Evolutionary conservation across 2,329 filamentous ascomycete species (phyloP), one percentile per base, ranked within the genome.

Genomic region (Paraconiothyrium sp.): DNA sequence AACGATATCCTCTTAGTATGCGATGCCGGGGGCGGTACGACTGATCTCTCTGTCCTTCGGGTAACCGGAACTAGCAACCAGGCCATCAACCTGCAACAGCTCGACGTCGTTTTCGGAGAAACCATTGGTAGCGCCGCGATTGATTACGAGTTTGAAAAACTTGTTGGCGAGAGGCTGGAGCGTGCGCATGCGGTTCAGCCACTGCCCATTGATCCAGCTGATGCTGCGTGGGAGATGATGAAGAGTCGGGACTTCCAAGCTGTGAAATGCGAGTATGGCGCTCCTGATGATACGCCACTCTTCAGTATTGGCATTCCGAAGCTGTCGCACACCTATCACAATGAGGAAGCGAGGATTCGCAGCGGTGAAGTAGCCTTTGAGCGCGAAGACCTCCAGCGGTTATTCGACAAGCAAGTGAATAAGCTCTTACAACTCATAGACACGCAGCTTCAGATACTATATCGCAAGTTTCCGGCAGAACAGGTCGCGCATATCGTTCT

Each of bases 11-110:
- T 85, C 3, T 72, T 85, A 3, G 80, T 85, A 1, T 85, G 83
- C 62, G 84, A 85, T 71, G 81, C 80, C 32, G 84, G 84, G 8
- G 84, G 84, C 43, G 84, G 84, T 6, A 85, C 84, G 0, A 79
- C 77, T 16, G 80, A 82, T 63, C 55, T 81, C 7, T 76, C 72
- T 4, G 75, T 80, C 0, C 70, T 82, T 1, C 71, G 73, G n/a
- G 75, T 81, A 1, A 70, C 67, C 16, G 65, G 68, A 24, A 67
- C 67, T 2, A 51, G 68, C n/a, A 67, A 73, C 49, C 67, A 71
- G 47, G 60, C 73, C 13, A 70, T 78, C 54, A 64, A 64, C 27
- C 62, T 78, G 10, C 65, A 73, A 55, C 74, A 80, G 51, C 67
- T 79, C n/a, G 76, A 79, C 41, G 75, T 78, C 1, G 77, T 79